phyloP scores from a whole-genome alignment of 2,329 filamentous ascomycete genomes.

The Mycogone perniciosa region DNA sequence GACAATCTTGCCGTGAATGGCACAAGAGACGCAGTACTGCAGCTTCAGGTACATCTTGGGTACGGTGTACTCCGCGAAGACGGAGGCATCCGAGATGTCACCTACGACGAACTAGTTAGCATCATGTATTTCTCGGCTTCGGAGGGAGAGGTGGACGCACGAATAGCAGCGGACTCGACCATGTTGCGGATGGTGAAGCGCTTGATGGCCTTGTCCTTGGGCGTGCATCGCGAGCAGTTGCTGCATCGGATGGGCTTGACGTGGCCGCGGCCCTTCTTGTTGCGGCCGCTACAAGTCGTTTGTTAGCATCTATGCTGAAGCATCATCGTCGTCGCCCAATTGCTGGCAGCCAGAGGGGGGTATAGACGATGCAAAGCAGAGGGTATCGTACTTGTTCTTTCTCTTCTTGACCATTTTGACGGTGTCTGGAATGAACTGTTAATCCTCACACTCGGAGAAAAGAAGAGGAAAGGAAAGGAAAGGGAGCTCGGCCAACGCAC shows the following conservation, averaged over 20 bases:
- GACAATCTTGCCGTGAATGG: slow-evolving; percentile 99
- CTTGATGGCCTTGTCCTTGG: slow-evolving; percentile 99
- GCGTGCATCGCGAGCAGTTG: slow-evolving; percentile 76
- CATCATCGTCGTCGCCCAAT: slow-evolving; percentile 13
- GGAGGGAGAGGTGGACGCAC: slow-evolving; percentile 55
- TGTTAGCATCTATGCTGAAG: slow-evolving; percentile 15
- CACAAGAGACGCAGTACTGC: slow-evolving; percentile 99
- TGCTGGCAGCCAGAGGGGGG: background rate
- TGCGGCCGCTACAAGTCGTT: slow-evolving; percentile 66
- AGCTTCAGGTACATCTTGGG: slow-evolving; percentile 99
- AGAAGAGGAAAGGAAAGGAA: slow-evolving; percentile 15
- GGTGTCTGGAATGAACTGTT: slow-evolving; percentile 41
- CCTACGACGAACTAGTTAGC: slow-evolving; percentile 46
- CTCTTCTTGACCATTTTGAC: slow-evolving; percentile 67
- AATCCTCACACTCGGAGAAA: slow-evolving; percentile 23
- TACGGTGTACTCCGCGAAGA: slow-evolving; percentile 98
- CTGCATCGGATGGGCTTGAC: slow-evolving; percentile 92
- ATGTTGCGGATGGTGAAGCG: slow-evolving; percentile 99
- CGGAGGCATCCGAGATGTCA: slow-evolving; percentile 99
- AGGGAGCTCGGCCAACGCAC: slow-evolving; percentile 21
- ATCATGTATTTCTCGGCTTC: background rate
- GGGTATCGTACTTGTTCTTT: slow-evolving; percentile 55
- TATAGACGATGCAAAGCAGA: background rate
- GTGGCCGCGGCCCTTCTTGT: slow-evolving; percentile 99
- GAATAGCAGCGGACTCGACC: slow-evolving; percentile 99